phyloP scores from a whole-genome alignment of 768 basidiomycete genomes.

The Collybia nuda region DNA sequence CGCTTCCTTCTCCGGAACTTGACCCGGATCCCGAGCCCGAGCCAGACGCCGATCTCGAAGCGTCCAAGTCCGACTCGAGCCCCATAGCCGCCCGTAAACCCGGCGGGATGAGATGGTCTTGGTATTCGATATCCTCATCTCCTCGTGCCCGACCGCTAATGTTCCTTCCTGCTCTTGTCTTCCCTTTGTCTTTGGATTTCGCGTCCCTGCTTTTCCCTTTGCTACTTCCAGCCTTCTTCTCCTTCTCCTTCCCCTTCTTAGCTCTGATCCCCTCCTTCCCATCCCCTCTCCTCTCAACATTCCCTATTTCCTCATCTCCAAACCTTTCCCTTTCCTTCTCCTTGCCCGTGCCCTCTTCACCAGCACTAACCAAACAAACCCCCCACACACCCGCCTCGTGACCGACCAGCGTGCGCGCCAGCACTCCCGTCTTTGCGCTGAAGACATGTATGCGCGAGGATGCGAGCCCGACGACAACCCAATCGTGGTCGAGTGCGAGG shows the following conservation, averaged over 20 bases:
- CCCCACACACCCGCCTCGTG: constrained; percentile 95
- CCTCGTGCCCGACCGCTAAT: no score
- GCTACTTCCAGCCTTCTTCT: not conserved
- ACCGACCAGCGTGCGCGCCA: constrained; percentile 75
- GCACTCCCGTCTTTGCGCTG: constrained; percentile 73
- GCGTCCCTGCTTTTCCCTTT: not conserved
- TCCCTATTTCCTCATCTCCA: not conserved
- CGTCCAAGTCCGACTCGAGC: constrained; percentile 19
- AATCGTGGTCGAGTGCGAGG: constrained; percentile 77
- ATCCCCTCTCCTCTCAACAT: not conserved
- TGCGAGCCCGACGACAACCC: constrained; percentile 88
- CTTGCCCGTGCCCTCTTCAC: constrained; percentile 41
- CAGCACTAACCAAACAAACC: constrained; percentile 68
- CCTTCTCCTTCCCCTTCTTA: constrained; percentile 1
- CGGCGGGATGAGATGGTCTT: constrained; percentile 30
- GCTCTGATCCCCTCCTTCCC: not conserved
- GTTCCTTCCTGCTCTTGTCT: no score
- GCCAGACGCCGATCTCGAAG: not conserved
- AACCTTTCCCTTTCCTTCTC: not conserved
- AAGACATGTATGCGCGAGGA: constrained; percentile 86
- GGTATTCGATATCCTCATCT: constrained; percentile 10
- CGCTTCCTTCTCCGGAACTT: no score
- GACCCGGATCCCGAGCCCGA: constrained; percentile 6
- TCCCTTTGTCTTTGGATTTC: not conserved
- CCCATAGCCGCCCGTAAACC: constrained; percentile 53